phyloP scores from a whole-genome alignment of 1,284 basidiomycete species.

The Marasmius sp. region DNA sequence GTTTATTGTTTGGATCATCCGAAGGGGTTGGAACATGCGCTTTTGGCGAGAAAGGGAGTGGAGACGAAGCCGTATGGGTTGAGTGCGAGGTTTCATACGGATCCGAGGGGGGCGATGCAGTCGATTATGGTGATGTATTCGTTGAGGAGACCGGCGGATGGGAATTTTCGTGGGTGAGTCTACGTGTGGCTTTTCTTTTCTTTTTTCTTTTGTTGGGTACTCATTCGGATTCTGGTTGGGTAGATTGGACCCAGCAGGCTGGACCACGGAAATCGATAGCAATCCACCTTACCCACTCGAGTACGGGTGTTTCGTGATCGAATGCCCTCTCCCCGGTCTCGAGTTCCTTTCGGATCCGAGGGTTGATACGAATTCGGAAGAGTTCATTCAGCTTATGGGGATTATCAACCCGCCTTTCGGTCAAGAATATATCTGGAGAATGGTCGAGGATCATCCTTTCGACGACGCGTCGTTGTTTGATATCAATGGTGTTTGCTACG shows the following conservation, averaged over 20 bases:
- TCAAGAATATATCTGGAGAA: slow-evolving; percentile 29
- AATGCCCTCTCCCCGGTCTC: slow-evolving; percentile 47
- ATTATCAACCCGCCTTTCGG: slow-evolving; percentile 41
- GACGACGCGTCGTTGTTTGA: slow-evolving; percentile 45
- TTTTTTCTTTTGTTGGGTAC: slow-evolving; percentile 10
- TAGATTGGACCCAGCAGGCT: slow-evolving; percentile 48
- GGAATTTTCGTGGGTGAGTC: slow-evolving; percentile 9
- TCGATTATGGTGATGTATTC: slow-evolving; percentile 61
- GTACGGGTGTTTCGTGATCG: slow-evolving; percentile 50
- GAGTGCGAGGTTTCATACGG: slow-evolving; percentile 55
- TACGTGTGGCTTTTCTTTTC: background rate
- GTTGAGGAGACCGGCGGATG: slow-evolving; percentile 9
- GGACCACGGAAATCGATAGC: slow-evolving; percentile 42
- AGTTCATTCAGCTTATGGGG: slow-evolving; percentile 36
- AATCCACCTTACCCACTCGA: slow-evolving; percentile 48
- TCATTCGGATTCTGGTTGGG: background rate
- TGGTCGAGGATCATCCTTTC: slow-evolving; percentile 41
- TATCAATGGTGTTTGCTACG: slow-evolving; percentile 43
- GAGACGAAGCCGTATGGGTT: slow-evolving; percentile 56
- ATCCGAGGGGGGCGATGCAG: slow-evolving; percentile 36
- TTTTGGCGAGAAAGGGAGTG: slow-evolving; percentile 52
- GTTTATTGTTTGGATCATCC: slow-evolving; percentile 61
- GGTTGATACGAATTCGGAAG: slow-evolving; percentile 37
- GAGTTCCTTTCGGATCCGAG: slow-evolving; percentile 51
- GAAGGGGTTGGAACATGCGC: slow-evolving; percentile 36